These are phyloP conservation scores for Aureobasidium namibiae DNA, from an alignment of 2,329 filamentous ascomycete species.

Conservation along the genomic window DNA sequence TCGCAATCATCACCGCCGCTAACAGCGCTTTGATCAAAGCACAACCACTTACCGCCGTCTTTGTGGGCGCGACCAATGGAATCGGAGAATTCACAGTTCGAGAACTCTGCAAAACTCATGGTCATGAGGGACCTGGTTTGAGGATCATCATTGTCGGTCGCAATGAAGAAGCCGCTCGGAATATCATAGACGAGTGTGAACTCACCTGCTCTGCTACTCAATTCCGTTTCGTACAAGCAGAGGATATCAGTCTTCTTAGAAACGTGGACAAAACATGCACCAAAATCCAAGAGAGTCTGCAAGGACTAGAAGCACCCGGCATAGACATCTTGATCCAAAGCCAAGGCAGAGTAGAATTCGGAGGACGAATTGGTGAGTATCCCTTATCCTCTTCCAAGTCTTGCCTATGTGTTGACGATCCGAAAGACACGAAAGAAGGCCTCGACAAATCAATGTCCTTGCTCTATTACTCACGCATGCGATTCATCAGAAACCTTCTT, in stretches of 20 bases:
- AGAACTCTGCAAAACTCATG: slow-evolving; percentile 15
- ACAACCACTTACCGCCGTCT: slow-evolving; percentile 16
- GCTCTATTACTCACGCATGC: slow-evolving; percentile 21
- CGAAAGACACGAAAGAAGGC: slow-evolving; percentile 19
- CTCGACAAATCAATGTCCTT: slow-evolving; percentile 19
- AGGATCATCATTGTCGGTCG: slow-evolving; percentile 19
- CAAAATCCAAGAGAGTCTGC: slow-evolving; percentile 19
- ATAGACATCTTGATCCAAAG: slow-evolving; percentile 35
- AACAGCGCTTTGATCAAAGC: slow-evolving; percentile 8
- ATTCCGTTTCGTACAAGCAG: slow-evolving; percentile 23
- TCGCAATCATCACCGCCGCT: not conserved
- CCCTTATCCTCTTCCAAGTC: too few relatives aligned
- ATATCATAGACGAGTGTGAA: slow-evolving; percentile 15
- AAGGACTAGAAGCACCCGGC: slow-evolving; percentile 16
- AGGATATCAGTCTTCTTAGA: slow-evolving; percentile 29
- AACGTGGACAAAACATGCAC: slow-evolving; percentile 28
- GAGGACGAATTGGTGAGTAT: not conserved
- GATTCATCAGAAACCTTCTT: slow-evolving; percentile 17
- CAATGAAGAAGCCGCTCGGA: slow-evolving; percentile 12
- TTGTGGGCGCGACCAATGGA: slow-evolving; percentile 18
- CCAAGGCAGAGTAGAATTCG: slow-evolving; percentile 28
- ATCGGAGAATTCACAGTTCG: slow-evolving; percentile 19
- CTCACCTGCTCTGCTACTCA: slow-evolving; percentile 20
- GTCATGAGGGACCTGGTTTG: slow-evolving; percentile 10
- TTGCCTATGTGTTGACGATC: not conserved